Conservation (phyloP, 2,329 filamentous ascomycete genomes). For the Pestalotiopsis sp. region DNA sequence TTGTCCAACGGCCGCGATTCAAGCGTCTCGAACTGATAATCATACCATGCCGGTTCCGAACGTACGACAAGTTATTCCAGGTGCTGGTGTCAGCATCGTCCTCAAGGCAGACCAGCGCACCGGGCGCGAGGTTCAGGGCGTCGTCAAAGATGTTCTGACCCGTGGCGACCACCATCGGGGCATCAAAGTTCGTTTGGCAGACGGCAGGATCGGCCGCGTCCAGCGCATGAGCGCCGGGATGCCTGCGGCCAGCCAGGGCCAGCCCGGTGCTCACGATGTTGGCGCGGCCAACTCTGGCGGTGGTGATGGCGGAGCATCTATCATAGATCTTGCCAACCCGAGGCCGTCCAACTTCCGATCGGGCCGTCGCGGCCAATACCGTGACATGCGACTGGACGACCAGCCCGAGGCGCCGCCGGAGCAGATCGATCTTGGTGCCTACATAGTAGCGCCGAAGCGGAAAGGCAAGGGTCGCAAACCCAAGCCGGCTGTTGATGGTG, state of each 20-base stretch:
- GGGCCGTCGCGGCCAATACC: constrained; percentile 25
- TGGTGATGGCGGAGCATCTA: background rate
- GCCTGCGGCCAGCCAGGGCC: background rate
- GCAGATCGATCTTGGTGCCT: constrained; percentile 53
- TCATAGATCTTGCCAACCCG: constrained; percentile 1
- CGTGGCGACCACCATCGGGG: constrained; percentile 75
- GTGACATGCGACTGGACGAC: constrained; percentile 37
- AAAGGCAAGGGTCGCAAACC: constrained; percentile 28
- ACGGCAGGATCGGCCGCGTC: constrained; percentile 74
- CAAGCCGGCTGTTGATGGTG: constrained; percentile 14
- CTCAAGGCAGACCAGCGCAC: constrained; percentile 78
- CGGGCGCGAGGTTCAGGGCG: constrained; percentile 69
- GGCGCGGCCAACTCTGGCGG: constrained; percentile 4
- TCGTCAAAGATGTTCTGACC: constrained; percentile 70
- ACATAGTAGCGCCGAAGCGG: constrained; percentile 43
- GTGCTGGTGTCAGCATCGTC: constrained; percentile 70
- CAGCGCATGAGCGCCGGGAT: constrained; percentile 56
- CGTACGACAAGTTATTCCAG: constrained; percentile 56
- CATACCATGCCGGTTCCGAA: constrained; percentile 42
- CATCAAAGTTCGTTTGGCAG: constrained; percentile 75
- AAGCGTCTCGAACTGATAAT: too few species aligned
- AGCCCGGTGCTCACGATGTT: constrained; percentile 17
- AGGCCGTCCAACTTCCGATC: constrained; percentile 15
- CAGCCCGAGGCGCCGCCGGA: constrained; percentile 39
- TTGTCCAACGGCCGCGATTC: too few species aligned